Evolutionary conservation across 1,284 basidiomycete genomes (phyloP).

Genomic region (Naganishia sp.): DNA sequence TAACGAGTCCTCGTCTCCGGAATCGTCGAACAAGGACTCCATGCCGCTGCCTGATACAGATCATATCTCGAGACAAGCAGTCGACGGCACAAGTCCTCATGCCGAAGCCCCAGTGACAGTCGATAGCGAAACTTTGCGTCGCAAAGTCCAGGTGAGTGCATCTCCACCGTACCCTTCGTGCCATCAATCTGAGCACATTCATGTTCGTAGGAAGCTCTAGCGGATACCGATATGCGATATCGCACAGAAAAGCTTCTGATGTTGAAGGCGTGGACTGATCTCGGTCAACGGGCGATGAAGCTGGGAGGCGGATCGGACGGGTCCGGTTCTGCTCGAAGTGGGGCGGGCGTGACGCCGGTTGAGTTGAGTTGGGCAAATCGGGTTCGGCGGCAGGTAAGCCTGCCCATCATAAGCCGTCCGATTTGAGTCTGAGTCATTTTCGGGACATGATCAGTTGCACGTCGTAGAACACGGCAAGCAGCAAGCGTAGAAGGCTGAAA

Average conservation of each 20-base stretch:
- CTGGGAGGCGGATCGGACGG: conserved; percentile 39
- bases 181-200: background rate
- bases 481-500: too few species aligned
- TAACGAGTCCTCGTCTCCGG: too few species aligned
- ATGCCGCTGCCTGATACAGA: background rate
- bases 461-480: too few species aligned
- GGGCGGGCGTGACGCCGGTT: background rate
- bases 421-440: background rate
- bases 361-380: conserved; percentile 24
- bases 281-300: conserved; percentile 66
- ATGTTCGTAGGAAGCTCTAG: conserved; percentile 44
- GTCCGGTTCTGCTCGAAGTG: background rate
- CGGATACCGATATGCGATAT: conserved; percentile 65
- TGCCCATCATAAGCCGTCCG: too few species aligned
- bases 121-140: background rate
- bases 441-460: background rate
- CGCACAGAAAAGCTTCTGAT: conserved; percentile 75
- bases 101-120: background rate
- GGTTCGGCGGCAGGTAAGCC: conserved; percentile 5
- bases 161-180: too few species aligned
- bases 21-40: background rate
- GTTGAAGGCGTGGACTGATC: conserved; percentile 69
- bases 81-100: background rate
- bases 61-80: background rate
- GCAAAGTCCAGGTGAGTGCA: too few species aligned